Conservation (phyloP, 176 grass and related monocot species). For the Avena eriantha region DNA sequence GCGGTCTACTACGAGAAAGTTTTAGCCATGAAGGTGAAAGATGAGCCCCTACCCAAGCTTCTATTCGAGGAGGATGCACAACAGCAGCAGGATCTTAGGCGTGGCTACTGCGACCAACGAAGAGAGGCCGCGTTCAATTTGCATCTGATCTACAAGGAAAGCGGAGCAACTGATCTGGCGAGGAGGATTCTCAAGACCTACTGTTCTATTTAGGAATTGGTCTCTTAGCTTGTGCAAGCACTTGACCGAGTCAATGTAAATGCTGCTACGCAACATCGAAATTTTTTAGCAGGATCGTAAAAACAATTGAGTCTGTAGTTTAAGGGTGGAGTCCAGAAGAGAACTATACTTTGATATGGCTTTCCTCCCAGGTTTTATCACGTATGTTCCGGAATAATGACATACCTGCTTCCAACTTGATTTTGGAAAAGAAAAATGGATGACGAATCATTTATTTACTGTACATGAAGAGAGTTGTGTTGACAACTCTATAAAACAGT, state of each 20-base stretch:
- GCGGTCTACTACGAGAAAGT: constrained; percentile 91
- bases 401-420: constrained; percentile 8
- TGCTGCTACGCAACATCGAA: neutral
- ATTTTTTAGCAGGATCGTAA: neutral
- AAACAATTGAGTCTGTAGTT: neutral
- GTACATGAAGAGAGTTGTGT: neutral
- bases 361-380: neutral
- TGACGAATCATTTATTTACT: neutral
- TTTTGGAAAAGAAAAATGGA: neutral
- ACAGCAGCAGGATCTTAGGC: constrained; percentile 44
- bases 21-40: constrained; percentile 60
- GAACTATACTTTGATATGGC: neutral
- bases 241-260: neutral
- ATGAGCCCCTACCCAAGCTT: constrained; percentile 75
- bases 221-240: neutral
- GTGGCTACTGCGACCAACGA: constrained; percentile 73
- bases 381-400: neutral
- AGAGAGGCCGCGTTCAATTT: constrained; percentile 92
- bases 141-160: constrained; percentile 97
- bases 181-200: constrained; percentile 83
- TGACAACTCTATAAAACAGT: neutral
- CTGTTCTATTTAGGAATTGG: constrained; percentile 58
- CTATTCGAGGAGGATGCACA: constrained; percentile 55
- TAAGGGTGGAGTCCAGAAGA: neutral
- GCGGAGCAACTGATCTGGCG: constrained; percentile 85